These are phyloP conservation scores for Remersonia thermophila DNA, from an alignment of 2,329 filamentous ascomycete genomes.

Conservation along the genomic window DNA sequence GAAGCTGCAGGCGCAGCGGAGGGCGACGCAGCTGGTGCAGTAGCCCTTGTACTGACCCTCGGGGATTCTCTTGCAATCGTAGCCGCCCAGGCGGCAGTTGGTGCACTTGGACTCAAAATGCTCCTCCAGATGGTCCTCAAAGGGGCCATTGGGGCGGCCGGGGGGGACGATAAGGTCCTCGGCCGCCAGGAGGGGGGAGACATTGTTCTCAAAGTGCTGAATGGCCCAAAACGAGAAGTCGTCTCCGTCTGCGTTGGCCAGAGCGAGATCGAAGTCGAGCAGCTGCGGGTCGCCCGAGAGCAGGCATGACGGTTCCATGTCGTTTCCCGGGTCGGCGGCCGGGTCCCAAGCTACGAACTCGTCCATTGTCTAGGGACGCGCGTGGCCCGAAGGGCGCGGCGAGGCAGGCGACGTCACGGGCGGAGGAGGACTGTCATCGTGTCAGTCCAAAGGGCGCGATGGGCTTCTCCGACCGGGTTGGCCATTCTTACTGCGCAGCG, in stretches of 20 bases:
- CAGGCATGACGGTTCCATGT: too few species aligned
- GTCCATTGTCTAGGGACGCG: constrained; percentile 29
- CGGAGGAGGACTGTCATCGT: constrained; percentile 2
- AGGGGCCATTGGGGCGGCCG: constrained; percentile 21
- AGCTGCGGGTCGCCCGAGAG: constrained; percentile 15
- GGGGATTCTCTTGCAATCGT: constrained; percentile 47
- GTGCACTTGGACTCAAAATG: constrained; percentile 34
- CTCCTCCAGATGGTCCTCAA: constrained; percentile 31
- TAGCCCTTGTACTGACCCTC: constrained; percentile 49
- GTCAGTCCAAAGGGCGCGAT: constrained; percentile 7
- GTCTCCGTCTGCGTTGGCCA: constrained; percentile 45
- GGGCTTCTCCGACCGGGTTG: too few species aligned
- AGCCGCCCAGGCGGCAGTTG: constrained; percentile 39
- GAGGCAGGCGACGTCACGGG: neutral
- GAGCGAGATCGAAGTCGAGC: constrained; percentile 26
- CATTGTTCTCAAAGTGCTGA: constrained; percentile 40
- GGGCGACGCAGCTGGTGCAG: constrained; percentile 50
- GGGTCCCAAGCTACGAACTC: constrained; percentile 54
- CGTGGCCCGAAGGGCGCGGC: constrained; percentile 5
- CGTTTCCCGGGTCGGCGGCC: constrained; percentile 21
- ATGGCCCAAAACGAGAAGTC: constrained; percentile 48
- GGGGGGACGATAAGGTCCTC: constrained; percentile 11
- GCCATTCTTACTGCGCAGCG: too few species aligned
- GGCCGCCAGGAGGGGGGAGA: constrained; percentile 18
- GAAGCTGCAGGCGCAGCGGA: constrained; percentile 47